Base-by-base conservation (phyloP, 495 filamentous ascomycete genomes). In the Amorphotheca resinae region DNA sequence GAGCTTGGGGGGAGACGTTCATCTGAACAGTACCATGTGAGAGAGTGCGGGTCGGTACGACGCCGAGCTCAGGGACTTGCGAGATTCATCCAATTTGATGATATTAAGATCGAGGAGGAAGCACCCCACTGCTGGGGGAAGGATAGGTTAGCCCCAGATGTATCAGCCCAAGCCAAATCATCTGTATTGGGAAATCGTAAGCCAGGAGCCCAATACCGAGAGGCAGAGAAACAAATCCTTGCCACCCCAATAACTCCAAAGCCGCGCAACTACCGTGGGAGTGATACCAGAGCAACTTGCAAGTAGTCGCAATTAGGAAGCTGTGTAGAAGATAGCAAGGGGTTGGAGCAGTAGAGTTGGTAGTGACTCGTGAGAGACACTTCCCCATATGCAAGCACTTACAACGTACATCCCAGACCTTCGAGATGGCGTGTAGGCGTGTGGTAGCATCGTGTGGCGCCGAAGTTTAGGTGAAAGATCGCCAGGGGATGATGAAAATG, bases 391-490 rank as follows among this genome's bases (percentile, higher is more conserved):
- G 42, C 42, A 45, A 35, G 33, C 42, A 45, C 42, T 45, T 45
- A n/a, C 34, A 12, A 37, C 16, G 11, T 15, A 12, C 34, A 20
- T 18, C 14, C 4, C 17, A 37, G 15, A 34, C 9, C 15, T 30
- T 12, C 12, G 9, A 14, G 7, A 22, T 17, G 25, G 1, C 14
- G 16, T 2, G 14, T 16, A 7, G 42, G 9, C 32, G 33, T 33
- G 42, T 45, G 42, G 33, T 45, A 38, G 31, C 42, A 33, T 45
- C 42, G 42, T 33, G 42, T 44, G 32, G 33, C 17, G 33, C n/a
- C 7, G 42, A 15, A 9, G 9, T 9, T 5, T 8, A 7, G 17
- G 21, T 4, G 41, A 18, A 31, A 44, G 41, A 44, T 44, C 31
- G 32, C 17, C 41, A 44, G 21, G 31, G 31, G 41, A n/a, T n/a